A percentile compares a stretch with the other conserved stretches of the same genome.
phyloP scores from a whole-genome alignment of 202 grass and related monocot genomes.

The Panicum hallii region DNA sequence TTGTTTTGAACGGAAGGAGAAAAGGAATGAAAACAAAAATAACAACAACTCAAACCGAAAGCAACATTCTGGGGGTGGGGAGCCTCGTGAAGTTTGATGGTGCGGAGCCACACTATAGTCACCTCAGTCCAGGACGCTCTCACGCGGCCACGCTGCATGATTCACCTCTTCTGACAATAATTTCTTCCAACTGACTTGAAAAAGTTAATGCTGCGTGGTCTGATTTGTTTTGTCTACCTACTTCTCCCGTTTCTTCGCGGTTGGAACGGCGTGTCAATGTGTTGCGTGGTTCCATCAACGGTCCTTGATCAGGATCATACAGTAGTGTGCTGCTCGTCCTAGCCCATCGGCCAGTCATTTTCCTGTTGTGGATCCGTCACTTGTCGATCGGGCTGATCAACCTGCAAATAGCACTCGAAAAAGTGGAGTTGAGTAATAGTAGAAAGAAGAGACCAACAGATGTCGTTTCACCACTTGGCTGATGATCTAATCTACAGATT shows the following conservation, averaged over 20 bases:
- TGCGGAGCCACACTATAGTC: not conserved
- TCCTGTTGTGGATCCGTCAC: not conserved
- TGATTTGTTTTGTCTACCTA: conserved; percentile 1
- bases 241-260: not conserved
- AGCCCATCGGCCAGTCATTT: conserved; percentile 1
- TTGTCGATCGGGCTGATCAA: not conserved
- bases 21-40: too few species aligned
- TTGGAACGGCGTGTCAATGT: not conserved
- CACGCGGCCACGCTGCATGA: too few species aligned
- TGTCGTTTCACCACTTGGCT: not conserved
- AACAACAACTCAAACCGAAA: too few species aligned
- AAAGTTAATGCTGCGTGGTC: not conserved
- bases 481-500: not conserved
- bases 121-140: not conserved
- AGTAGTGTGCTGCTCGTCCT: not conserved
- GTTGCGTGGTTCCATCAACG: conserved; percentile 30
- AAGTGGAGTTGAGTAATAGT: not conserved
- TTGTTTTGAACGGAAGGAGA: too few species aligned
- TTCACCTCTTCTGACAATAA: not conserved
- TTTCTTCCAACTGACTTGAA: not conserved
- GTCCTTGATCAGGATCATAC: not conserved
- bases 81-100: too few species aligned
- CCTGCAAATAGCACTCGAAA: not conserved
- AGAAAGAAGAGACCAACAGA: not conserved
- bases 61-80: too few species aligned